Percentiles rank a stretch among this genome's conserved stretches.
phyloP scores from a whole-genome alignment of 495 filamentous ascomycete species.

The Talaromyces wortmannii region DNA sequence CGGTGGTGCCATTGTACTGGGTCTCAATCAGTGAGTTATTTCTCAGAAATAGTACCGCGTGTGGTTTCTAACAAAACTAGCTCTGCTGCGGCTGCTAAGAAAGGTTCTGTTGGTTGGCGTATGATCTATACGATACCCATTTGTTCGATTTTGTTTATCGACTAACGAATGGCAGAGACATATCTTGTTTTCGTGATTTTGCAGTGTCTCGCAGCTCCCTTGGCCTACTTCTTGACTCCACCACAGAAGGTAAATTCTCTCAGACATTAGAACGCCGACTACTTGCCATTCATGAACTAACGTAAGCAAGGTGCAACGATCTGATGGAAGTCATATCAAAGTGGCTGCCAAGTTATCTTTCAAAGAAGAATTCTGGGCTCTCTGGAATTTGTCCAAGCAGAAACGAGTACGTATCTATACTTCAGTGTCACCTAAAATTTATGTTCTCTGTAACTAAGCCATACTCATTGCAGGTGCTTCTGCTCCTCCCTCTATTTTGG shows the following conservation, averaged over 20 bases:
- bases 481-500: conserved; percentile 31
- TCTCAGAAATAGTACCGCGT: too few species aligned
- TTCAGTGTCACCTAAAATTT: too few species aligned
- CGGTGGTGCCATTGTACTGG: conserved; percentile 56
- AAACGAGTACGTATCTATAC: too few species aligned
- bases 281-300: too few species aligned
- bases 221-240: conserved; percentile 45
- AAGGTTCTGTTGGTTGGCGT: too few species aligned
- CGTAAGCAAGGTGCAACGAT: conserved; percentile 23
- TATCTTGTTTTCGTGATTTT: conserved; percentile 55
- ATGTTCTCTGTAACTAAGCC: too few species aligned
- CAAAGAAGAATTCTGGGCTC: conserved; percentile 20
- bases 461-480: conserved; percentile 8
- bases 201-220: conserved; percentile 46
- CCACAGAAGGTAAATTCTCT: conserved; percentile 35
- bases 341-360: conserved; percentile 36
- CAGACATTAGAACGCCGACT: too few species aligned
- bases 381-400: conserved; percentile 19
- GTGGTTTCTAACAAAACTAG: too few species aligned
- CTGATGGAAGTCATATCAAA: conserved; percentile 46
- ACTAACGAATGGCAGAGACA: conserved; percentile 12
- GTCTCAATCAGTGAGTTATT: conserved; percentile 39
- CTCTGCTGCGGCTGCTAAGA: too few species aligned
- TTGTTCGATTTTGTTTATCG: too few species aligned
- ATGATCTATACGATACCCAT: too few species aligned